phyloP scores from a whole-genome alignment of 192 early-diverging fungal genomes.

The Backusella luteola region DNA sequence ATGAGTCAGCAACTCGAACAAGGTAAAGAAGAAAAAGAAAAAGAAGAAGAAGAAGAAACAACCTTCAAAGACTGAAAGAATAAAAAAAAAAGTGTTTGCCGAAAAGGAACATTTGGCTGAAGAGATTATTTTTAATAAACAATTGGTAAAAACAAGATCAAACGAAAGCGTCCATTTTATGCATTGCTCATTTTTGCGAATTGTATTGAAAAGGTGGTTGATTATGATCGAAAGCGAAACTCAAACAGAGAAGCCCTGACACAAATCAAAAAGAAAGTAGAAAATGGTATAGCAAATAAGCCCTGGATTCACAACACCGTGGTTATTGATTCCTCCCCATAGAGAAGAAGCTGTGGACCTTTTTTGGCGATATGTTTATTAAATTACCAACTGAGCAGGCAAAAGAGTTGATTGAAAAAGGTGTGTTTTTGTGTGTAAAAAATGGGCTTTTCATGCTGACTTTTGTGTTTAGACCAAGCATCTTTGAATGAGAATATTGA shows the following conservation, averaged over 20 bases:
- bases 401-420: constrained; percentile 52
- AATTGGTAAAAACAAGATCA: constrained; percentile 42
- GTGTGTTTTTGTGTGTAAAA: constrained; percentile 19
- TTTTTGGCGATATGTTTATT: constrained; percentile 60
- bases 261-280: constrained; percentile 41
- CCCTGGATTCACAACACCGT: neutral
- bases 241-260: constrained; percentile 55
- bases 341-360: constrained; percentile 59
- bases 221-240: constrained; percentile 57
- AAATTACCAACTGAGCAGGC: constrained; percentile 51
- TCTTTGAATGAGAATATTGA: constrained; percentile 47
- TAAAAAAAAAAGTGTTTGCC: constrained; percentile 34
- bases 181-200: neutral
- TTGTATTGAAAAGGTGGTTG: constrained; percentile 38
- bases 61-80: neutral
- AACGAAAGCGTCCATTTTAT: neutral
- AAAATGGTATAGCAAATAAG: constrained; percentile 25
- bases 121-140: constrained; percentile 54
- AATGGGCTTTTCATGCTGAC: neutral
- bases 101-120: constrained; percentile 51
- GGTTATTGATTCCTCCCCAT: neutral
- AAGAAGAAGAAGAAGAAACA: neutral
- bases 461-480: constrained; percentile 43
- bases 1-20: constrained; percentile 4
- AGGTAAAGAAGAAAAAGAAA: constrained; percentile 1